Percentiles rank a stretch among this genome's conserved stretches.
These are phyloP conservation scores for Pholiota molesta DNA, from an alignment of 768 basidiomycete species.

Conservation along the genomic window DNA sequence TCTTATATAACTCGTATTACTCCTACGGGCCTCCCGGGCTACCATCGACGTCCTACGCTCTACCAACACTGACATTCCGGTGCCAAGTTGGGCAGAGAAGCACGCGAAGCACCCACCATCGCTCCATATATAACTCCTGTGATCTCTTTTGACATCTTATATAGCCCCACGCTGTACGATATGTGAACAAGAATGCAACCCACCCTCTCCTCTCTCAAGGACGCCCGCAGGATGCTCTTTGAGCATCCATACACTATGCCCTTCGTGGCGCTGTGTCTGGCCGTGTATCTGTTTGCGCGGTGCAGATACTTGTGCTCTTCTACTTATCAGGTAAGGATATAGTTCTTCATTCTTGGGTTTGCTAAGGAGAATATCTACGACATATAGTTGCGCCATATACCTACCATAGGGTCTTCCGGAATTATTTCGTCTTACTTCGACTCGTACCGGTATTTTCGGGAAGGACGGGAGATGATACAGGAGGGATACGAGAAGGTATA, in stretches of 20 bases:
- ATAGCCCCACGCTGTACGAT: no score
- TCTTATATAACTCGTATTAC: not conserved
- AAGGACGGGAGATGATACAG: constrained; percentile 18
- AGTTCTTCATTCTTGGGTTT: not conserved
- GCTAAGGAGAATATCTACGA: not conserved
- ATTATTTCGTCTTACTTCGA: constrained; percentile 18
- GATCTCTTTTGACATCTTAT: no score
- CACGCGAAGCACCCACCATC: not conserved
- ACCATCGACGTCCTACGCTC: not conserved
- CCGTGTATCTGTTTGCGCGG: not conserved
- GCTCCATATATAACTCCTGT: not conserved
- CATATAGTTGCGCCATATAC: constrained; percentile 17
- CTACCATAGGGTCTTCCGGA: constrained; percentile 15
- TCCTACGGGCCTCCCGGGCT: not conserved
- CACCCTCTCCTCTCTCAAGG: no score
- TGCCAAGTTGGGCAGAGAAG: not conserved
- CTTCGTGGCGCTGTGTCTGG: not conserved
- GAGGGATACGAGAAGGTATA: constrained; percentile 19
- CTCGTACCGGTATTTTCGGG: constrained; percentile 10
- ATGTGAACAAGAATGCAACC: no score
- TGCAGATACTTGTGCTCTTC: not conserved
- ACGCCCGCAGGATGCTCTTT: no score
- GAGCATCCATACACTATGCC: not conserved
- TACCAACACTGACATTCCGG: not conserved
- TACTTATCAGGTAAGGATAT: constrained; percentile 9